Evolutionary conservation across 2,329 filamentous ascomycete genomes (phyloP), one percentile per base, ranked within the genome.

Genomic region (Nigrospora sphaerica): DNA sequence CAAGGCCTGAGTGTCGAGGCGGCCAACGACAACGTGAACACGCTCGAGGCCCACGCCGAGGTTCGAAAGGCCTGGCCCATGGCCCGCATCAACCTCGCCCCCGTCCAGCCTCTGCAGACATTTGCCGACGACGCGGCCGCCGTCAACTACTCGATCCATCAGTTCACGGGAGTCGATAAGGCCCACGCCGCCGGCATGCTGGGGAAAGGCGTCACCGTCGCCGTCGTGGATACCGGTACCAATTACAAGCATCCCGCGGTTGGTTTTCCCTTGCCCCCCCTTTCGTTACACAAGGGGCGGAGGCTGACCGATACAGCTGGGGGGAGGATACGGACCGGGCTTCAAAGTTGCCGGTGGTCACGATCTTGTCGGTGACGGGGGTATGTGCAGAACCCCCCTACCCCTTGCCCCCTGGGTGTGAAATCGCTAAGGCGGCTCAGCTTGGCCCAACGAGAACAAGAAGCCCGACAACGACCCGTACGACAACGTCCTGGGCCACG

Each of bases 11-110:
- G 53, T 45, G 51, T 59, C 23, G 56, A 57, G 44, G 51, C 54
- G 12, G 56, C 53, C 16, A 51, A 44, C 37, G 49, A 51, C 47
- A 54, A 55, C 42, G 39, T 59, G 48, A 44, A 68, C 38, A 45
- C 50, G 44, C 45, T 83, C 40, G 47, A 49, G 39, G 49, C 36
- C 28, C 49, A 59, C 18, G 44, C 50, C n/a, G 58, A 52, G n/a
- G 53, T 66, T 62, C 18, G 18, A 7, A 47, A 46, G 12, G 48
- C 46, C 19, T 54, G 52, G 45, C 45, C 56, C 46, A 62, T 37
- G 19, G 44, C 19, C 31, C 35, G 48, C 23, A 33, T 53, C 36
- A 45, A 37, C 23, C 50, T 53, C 19, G 43, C 39, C 6, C 50
- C 48, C 6, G 32, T 32, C 4, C 34, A 44, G 17, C 42, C 41